Evolutionary conservation across 2,329 filamentous ascomycete species (phyloP).

Genomic region (Alternaria incomplexa): DNA sequence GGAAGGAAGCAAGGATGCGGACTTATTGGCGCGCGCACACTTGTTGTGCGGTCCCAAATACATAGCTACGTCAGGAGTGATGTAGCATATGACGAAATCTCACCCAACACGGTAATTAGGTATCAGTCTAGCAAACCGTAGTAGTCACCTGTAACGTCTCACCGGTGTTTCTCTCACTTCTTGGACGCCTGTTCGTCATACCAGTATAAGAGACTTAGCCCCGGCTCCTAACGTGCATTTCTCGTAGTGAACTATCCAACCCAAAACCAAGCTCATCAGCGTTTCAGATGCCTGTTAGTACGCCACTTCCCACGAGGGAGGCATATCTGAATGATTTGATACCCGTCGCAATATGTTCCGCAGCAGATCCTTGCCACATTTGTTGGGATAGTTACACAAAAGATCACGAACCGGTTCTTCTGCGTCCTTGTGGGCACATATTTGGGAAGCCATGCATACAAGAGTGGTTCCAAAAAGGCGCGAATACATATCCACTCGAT

Average conservation of each 20-base stretch:
- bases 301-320: background rate
- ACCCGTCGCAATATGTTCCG: constrained; percentile 2
- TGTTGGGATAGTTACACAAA: constrained; percentile 6
- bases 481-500: background rate
- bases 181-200: background rate
- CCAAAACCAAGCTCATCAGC: background rate
- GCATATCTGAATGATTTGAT: background rate
- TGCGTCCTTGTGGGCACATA: constrained; percentile 17
- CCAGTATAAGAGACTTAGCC: background rate
- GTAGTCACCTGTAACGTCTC: background rate
- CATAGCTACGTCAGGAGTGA: background rate
- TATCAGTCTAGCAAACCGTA: background rate
- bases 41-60: background rate
- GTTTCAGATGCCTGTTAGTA: background rate
- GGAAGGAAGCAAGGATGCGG: background rate
- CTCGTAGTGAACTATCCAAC: background rate
- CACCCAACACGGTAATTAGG: background rate
- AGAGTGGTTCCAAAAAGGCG: constrained; percentile 1
- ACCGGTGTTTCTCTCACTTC: background rate
- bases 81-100: background rate
- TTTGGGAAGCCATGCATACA: constrained; percentile 18
- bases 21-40: background rate
- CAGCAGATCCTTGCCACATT: constrained; percentile 10
- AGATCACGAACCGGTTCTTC: background rate
- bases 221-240: too few relatives aligned